Percentiles rank a stretch among this genome's conserved stretches.
These are phyloP conservation scores for Thymus mandschuricus DNA, from an alignment of 257 asterid species.

Conservation along the genomic window DNA sequence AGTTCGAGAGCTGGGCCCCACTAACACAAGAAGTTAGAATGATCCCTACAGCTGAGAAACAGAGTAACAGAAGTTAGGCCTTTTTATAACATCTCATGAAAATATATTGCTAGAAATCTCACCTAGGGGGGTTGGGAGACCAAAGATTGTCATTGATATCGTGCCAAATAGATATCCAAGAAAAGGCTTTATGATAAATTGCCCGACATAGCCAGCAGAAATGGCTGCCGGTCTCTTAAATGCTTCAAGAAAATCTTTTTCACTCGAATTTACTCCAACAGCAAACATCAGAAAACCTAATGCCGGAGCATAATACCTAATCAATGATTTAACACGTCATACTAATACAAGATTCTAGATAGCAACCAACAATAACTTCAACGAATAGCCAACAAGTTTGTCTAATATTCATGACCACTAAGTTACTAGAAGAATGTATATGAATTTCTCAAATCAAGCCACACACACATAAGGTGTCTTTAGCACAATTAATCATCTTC, in stretches of 20 bases:
- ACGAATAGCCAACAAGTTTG: not conserved
- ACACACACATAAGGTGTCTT: not conserved
- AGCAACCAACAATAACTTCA: not conserved
- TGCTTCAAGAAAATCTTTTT: constrained; percentile 92
- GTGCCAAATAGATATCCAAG: constrained; percentile 88
- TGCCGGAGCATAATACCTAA: constrained; percentile 97
- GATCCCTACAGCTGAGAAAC: constrained; percentile 80
- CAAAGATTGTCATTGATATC: constrained; percentile 58
- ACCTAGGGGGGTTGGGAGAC: constrained; percentile 90
- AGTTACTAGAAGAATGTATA: constrained; percentile 3
- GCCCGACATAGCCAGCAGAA: constrained; percentile 81
- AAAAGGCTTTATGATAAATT: constrained; percentile 81
- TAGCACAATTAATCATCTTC: not conserved
- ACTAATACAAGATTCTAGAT: not conserved
- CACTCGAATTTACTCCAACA: constrained; percentile 95
- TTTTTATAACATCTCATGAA: constrained; percentile 17
- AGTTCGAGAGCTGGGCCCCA: constrained; percentile 96
- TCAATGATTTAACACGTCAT: constrained; percentile 33
- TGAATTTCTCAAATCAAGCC: not conserved
- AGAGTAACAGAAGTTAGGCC: constrained; percentile 35
- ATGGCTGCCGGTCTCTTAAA: constrained; percentile 71
- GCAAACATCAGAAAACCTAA: constrained; percentile 98
- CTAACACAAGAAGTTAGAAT: constrained; percentile 95
- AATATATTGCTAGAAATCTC: constrained; percentile 11
- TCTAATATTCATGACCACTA: not conserved